Evolutionary conservation across 176 grass and related monocot genomes (phyloP).

Genomic region (Ampelocalamus luodianensis): DNA sequence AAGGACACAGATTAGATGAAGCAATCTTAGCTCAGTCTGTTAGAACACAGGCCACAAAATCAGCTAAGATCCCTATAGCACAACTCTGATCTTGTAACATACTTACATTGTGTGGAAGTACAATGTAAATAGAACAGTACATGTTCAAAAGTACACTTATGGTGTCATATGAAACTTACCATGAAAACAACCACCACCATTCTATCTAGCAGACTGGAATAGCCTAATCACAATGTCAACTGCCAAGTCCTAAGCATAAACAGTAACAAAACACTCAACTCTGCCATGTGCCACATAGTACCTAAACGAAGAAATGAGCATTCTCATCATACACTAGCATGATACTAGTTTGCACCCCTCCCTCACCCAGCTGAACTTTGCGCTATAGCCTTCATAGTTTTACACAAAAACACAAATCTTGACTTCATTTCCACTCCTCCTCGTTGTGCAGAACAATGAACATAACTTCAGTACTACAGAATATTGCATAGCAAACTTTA

Average conservation of each 20-base stretch:
- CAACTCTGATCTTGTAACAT: neutral
- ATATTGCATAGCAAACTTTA: neutral
- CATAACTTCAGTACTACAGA: neutral
- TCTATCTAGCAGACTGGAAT: neutral
- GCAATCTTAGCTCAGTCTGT: neutral
- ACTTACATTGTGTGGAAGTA: neutral
- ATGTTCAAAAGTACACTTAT: neutral
- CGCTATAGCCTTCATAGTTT: neutral
- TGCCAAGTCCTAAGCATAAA: neutral
- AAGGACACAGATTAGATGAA: neutral
- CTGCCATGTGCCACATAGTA: neutral
- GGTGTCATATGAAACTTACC: neutral
- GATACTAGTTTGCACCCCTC: neutral
- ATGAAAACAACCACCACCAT: neutral
- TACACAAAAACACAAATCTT: neutral
- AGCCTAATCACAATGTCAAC: neutral
- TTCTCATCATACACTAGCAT: neutral
- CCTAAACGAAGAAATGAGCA: neutral
- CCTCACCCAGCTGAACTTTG: neutral
- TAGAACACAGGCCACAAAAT: neutral
- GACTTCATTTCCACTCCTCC: neutral
- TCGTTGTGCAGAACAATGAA: conserved; percentile 1
- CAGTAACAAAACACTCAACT: neutral
- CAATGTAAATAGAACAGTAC: neutral
- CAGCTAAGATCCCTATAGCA: neutral